Conservation (phyloP, 192 early-diverging fungal species). For the Funneliformis mosseae region DNA sequence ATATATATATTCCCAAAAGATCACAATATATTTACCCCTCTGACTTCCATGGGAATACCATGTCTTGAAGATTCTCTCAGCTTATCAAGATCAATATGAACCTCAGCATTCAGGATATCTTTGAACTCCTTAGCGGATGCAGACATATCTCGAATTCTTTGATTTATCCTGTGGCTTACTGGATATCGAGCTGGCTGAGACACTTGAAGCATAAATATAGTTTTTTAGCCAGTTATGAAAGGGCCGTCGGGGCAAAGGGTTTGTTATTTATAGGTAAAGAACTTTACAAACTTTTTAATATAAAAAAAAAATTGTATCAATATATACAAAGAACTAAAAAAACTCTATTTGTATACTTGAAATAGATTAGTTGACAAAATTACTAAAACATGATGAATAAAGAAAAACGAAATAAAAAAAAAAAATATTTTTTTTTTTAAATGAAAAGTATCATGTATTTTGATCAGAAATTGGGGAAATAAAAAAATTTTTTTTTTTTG, state of each 20-base stretch:
- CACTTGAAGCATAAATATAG: slow-evolving; percentile 25
- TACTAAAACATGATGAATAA: background rate
- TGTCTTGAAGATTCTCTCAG: slow-evolving; percentile 73
- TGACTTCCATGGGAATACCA: slow-evolving; percentile 81
- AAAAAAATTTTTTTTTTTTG: background rate
- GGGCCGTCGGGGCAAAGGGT: background rate
- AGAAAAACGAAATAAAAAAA: background rate
- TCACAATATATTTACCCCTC: slow-evolving; percentile 50
- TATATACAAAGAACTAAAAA: background rate
- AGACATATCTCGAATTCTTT: slow-evolving; percentile 35
- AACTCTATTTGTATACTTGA: background rate
- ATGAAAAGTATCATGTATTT: background rate
- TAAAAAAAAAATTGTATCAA: background rate
- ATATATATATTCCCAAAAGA: no score
- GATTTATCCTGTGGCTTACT: slow-evolving; percentile 6
- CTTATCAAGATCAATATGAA: slow-evolving; percentile 80
- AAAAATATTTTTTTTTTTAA: no score
- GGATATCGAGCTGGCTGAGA: background rate
- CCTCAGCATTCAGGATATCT: slow-evolving; percentile 79
- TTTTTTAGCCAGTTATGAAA: background rate
- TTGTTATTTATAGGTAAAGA: background rate
- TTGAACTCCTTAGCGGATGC: slow-evolving; percentile 67
- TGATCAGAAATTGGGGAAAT: background rate
- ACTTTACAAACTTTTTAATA: background rate
- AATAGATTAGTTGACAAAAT: background rate